Evolutionary conservation across 768 basidiomycete genomes (phyloP).

Genomic region (Tulasnella sp.): DNA sequence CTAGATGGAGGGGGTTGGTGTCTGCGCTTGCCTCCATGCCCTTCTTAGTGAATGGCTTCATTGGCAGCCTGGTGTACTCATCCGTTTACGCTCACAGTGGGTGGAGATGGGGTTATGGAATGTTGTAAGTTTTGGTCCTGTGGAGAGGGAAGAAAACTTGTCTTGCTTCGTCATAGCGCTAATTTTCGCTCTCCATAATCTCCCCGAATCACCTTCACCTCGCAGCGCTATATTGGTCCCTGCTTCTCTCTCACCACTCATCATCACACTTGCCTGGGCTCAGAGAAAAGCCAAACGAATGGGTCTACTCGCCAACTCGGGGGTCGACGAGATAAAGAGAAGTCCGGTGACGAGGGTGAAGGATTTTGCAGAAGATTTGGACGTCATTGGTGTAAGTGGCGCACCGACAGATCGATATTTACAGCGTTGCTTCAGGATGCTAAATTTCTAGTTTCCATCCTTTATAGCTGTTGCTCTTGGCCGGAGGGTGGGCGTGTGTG

Average conservation of each 20-base stretch:
- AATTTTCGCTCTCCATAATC: too few species aligned
- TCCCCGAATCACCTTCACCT: too few species aligned
- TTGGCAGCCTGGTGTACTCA: conserved; percentile 52
- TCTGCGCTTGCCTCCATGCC: conserved; percentile 37
- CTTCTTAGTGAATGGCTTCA: conserved; percentile 52
- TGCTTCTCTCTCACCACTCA: conserved; percentile 39
- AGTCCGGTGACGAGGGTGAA: too few species aligned
- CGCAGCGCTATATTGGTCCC: conserved; percentile 50
- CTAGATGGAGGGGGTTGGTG: conserved; percentile 41
- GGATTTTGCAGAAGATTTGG: too few species aligned
- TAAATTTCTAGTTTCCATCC: background rate
- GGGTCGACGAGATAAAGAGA: too few species aligned
- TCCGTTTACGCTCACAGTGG: conserved; percentile 34
- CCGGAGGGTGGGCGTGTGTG: too few species aligned
- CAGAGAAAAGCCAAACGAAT: conserved; percentile 37
- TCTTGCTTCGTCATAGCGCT: too few species aligned
- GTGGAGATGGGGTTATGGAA: conserved; percentile 64
- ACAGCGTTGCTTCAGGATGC: background rate
- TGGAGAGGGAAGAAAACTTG: too few species aligned
- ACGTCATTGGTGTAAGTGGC: background rate
- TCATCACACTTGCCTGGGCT: conserved; percentile 44
- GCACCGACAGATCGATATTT: background rate
- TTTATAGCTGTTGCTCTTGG: background rate
- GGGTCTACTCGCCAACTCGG: conserved; percentile 22
- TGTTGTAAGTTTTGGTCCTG: background rate